phyloP scores from a whole-genome alignment of 345 rosid genomes.

The Eucalyptus tenuipes region DNA sequence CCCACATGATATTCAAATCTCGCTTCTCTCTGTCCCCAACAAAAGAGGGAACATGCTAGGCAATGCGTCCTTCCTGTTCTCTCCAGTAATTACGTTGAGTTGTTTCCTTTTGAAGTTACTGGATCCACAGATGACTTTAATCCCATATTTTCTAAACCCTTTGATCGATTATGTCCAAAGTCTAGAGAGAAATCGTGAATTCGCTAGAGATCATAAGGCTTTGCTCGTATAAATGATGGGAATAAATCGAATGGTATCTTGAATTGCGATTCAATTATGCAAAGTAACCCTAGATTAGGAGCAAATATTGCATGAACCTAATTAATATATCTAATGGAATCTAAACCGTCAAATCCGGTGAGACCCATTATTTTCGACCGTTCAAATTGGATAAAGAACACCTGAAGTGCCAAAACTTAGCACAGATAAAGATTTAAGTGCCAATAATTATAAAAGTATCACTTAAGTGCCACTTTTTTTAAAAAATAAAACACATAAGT shows the following conservation, averaged over 20 bases:
- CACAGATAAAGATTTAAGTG: accelerated
- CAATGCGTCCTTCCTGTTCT: neutral
- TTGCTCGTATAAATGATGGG: neutral
- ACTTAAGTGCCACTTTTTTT: no score
- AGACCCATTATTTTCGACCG: neutral
- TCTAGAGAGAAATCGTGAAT: neutral
- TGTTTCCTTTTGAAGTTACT: neutral
- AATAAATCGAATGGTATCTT: neutral
- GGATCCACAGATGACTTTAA: neutral
- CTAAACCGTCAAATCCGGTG: neutral
- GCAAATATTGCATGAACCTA: neutral
- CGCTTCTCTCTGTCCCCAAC: neutral
- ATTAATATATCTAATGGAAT: neutral
- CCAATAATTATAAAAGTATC: no score
- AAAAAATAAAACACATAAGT: no score
- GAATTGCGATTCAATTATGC: neutral
- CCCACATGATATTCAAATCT: neutral
- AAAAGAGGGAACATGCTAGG: neutral
- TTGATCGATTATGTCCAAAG: neutral
- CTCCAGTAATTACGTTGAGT: neutral
- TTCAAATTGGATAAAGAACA: neutral
- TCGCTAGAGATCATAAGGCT: neutral
- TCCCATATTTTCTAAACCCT: neutral
- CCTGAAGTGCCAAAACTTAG: accelerated
- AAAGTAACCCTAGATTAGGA: neutral